Base-by-base conservation (phyloP, 306 rosid species). In the Dicorynia guianensis region DNA sequence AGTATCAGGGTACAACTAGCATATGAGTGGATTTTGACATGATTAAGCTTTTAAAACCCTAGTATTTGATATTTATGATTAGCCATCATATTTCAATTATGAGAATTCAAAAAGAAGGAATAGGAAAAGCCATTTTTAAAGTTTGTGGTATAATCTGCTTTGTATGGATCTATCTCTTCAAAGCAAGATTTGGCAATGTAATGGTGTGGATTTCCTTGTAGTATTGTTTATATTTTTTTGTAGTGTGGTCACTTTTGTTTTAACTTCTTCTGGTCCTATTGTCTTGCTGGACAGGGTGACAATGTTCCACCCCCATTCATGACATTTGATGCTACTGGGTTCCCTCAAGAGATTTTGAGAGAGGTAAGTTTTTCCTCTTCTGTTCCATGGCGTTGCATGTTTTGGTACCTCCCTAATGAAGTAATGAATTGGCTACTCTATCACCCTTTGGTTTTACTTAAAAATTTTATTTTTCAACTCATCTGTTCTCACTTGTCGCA, bases 401-500 rank as follows among this genome's bases (percentile, higher is more conserved):
- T 53, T 63, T 74, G 67, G 66, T 69, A 70, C 49, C 49, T 56
- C 71, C 46, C 72, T 68, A 76, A 66, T 61, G 30, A 79, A 80
- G 76, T 65, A 69, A 67, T 80, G 73, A 85, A 69, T 79, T 81
- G 69, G 49, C 76, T 82, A 63, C 71, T 59, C 17, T 66, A 12
- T 57, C 36, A 30, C 50, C 43, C 72, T 58, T 63, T 62, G 40
- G 55, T 80, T 70, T 67, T 43, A 69, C 69, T 52, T 65, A 69
- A 82, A 71, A 76, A n/a, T n/a, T 39, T 79, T 77, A 78, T 81
- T 84, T 90, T 83, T 84, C 79, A 90, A 90, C 97, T 92, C 84
- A 88, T 89, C 38, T 87, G 81, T 85, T 88, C 84, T 93, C 93
- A 76, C 96, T 95, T 95, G 96, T 96, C 97, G 99, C 99, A 96